These are phyloP conservation scores for Larix kaempferi DNA, from an alignment of 75 land plant species.

Conservation along the genomic window DNA sequence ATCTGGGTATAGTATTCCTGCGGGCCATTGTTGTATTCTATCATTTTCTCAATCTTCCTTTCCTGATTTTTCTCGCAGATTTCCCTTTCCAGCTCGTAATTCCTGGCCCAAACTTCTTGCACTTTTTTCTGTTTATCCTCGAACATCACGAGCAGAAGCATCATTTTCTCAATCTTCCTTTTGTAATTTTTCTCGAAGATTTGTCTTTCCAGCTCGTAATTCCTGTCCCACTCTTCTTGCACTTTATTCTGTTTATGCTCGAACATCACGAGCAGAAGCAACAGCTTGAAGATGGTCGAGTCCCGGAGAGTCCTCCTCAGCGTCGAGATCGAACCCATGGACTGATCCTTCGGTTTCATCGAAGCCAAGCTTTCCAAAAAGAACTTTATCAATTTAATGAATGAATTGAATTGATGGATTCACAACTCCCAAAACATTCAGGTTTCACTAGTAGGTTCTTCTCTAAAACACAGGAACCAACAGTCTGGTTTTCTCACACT, in stretches of 20 bases:
- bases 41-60: conserved; percentile 34
- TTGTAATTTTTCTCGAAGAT: conserved; percentile 31
- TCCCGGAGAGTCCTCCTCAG: not conserved
- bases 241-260: conserved; percentile 31
- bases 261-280: conserved; percentile 20
- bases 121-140: conserved; percentile 31
- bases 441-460: too few relatives aligned
- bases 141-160: conserved; percentile 20
- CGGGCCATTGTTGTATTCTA: conserved; percentile 32
- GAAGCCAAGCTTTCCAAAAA: too few relatives aligned
- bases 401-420: too few relatives aligned
- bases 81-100: conserved; percentile 23
- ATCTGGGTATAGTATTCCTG: conserved; percentile 40
- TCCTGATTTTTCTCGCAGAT: conserved; percentile 31
- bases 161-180: conserved; percentile 26
- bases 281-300: conserved; percentile 11
- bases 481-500: too few relatives aligned
- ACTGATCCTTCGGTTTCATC: too few relatives aligned
- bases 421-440: too few relatives aligned
- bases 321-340: too few relatives aligned
- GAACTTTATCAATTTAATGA: too few relatives aligned
- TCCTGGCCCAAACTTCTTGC: conserved; percentile 37
- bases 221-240: conserved; percentile 38
- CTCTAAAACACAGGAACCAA: too few relatives aligned
- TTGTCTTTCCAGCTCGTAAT: conserved; percentile 23